phyloP scores from a whole-genome alignment of 2,329 filamentous ascomycete species.

The Aureobasidium sp. region DNA sequence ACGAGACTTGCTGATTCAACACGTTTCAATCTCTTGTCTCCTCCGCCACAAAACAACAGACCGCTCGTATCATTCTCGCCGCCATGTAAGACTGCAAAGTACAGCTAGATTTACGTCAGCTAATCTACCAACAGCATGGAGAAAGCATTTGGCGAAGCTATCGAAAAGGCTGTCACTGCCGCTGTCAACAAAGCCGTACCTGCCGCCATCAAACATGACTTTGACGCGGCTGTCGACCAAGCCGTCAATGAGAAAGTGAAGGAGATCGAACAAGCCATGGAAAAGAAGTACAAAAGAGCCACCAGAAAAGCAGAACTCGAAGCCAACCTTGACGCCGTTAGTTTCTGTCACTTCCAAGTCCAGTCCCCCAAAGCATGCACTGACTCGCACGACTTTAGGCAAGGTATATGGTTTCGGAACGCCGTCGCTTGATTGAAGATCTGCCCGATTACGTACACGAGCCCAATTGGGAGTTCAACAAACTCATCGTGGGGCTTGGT shows the following conservation, averaged over 20 bases:
- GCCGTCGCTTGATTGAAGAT: not conserved
- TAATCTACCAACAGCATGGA: not conserved
- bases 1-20: not conserved
- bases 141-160: not conserved
- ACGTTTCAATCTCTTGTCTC: no score
- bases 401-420: not conserved
- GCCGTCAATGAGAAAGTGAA: not conserved
- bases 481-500: no score
- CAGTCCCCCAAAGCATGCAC: not conserved
- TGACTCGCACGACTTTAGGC: not conserved
- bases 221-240: no score
- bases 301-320: not conserved
- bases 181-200: not conserved
- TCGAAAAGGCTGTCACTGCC: not conserved
- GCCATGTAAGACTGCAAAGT: not conserved
- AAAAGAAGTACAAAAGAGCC: not conserved
- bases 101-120: not conserved
- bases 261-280: not conserved
- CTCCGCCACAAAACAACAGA: not conserved
- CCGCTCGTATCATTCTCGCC: not conserved
- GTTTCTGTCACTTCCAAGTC: not conserved
- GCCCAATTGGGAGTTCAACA: no score
- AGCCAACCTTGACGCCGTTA: not conserved
- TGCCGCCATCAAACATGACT: not conserved
- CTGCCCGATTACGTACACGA: no score